Percentiles rank a stretch among this genome's conserved stretches.
phyloP scores from a whole-genome alignment of 2,329 filamentous ascomycete species.

The Chaetomium olivaceum region DNA sequence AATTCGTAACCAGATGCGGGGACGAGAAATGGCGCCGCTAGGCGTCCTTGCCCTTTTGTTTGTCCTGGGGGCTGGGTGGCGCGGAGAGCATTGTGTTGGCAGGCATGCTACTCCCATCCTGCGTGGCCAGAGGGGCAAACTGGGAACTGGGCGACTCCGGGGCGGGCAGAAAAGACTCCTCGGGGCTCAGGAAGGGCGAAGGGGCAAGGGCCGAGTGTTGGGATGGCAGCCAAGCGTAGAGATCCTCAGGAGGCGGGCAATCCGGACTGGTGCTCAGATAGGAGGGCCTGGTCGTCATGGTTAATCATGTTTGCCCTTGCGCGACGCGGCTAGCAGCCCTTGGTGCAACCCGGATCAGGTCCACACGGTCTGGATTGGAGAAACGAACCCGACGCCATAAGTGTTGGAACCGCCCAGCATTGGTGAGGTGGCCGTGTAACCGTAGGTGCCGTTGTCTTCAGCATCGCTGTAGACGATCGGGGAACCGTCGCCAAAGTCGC shows the following conservation, averaged over 20 bases:
- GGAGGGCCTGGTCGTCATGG: conserved; percentile 53
- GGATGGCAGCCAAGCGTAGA: conserved; percentile 40
- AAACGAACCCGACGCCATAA: conserved; percentile 61
- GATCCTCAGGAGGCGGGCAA: conserved; percentile 48
- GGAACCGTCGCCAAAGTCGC: conserved; percentile 43
- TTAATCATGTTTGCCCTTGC: conserved; percentile 53
- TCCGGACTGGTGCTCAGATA: conserved; percentile 46
- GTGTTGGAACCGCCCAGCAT: conserved; percentile 49
- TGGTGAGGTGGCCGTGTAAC: conserved; percentile 48
- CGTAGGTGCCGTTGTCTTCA: conserved; percentile 56
- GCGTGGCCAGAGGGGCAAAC: conserved; percentile 37
- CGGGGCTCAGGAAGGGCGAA: conserved; percentile 49
- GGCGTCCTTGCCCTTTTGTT: conserved; percentile 35
- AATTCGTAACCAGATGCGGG: conserved; percentile 21
- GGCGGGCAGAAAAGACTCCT: conserved; percentile 47
- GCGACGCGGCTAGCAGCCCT: conserved; percentile 43
- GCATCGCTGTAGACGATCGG: conserved; percentile 64
- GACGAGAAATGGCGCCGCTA: conserved; percentile 30
- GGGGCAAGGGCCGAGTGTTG: conserved; percentile 42
- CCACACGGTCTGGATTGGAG: conserved; percentile 63
- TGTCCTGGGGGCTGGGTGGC: conserved; percentile 39
- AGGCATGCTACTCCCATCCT: conserved; percentile 42
- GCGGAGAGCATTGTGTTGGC: conserved; percentile 40
- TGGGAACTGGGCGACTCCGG: conserved; percentile 48
- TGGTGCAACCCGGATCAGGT: conserved; percentile 50